Percentiles rank a stretch among this genome's conserved stretches.
phyloP scores from a whole-genome alignment of 2,329 filamentous ascomycete genomes.

The Cercospora sp. region DNA sequence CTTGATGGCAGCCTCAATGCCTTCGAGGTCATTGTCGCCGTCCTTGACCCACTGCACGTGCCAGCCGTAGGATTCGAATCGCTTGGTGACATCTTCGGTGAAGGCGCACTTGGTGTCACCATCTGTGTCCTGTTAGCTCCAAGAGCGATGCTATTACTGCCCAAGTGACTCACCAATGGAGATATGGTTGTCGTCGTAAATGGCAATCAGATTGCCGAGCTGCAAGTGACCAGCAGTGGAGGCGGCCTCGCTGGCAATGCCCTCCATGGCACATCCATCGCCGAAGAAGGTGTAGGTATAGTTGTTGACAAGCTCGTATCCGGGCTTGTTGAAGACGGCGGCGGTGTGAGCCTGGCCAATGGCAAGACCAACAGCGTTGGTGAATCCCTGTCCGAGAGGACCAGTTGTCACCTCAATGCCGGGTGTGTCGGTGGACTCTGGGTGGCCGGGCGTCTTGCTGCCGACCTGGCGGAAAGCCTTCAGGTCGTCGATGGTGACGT shows the following conservation, averaged over 20 bases:
- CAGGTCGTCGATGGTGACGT: slow-evolving; percentile 80
- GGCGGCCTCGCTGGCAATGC: slow-evolving; percentile 88
- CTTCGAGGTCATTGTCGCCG: slow-evolving; percentile 83
- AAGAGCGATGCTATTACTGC: neutral
- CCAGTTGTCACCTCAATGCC: slow-evolving; percentile 98
- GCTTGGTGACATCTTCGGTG: slow-evolving; percentile 92
- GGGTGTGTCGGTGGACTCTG: slow-evolving; percentile 93
- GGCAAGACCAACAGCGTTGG: slow-evolving; percentile 95
- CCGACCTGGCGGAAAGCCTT: slow-evolving; percentile 86
- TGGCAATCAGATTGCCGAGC: slow-evolving; percentile 92
- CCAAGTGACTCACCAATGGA: slow-evolving; percentile 61
- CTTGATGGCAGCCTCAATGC: slow-evolving; percentile 84
- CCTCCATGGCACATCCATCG: slow-evolving; percentile 98
- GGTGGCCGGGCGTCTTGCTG: slow-evolving; percentile 91
- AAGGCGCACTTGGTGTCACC: slow-evolving; percentile 95
- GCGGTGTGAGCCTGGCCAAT: slow-evolving; percentile 92
- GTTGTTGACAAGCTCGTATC: slow-evolving; percentile 89
- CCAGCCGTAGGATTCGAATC: slow-evolving; percentile 98
- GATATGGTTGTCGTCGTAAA: slow-evolving; percentile 99
- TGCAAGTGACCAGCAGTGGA: slow-evolving; percentile 94
- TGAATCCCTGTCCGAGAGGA: slow-evolving; percentile 94
- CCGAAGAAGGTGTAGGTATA: slow-evolving; percentile 96
- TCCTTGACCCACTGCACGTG: slow-evolving; percentile 81
- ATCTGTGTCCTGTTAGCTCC: slow-evolving; percentile 53
- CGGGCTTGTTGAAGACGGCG: slow-evolving; percentile 94